phyloP scores from a whole-genome alignment of 768 basidiomycete species.

The Amanita muscaria region DNA sequence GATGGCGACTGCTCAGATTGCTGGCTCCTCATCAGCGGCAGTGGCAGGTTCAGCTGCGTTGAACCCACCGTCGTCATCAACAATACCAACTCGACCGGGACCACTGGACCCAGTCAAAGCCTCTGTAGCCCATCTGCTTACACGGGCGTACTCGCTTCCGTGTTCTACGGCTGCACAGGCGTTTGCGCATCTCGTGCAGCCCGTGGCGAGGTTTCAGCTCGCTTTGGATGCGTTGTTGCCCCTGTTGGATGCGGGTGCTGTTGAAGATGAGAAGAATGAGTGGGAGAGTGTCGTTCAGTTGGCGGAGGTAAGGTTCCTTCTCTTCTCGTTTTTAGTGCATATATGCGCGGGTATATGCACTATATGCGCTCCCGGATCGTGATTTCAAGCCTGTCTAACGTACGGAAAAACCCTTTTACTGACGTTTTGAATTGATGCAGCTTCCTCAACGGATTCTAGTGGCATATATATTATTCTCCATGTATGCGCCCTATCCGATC shows the following conservation, averaged over 20 bases:
- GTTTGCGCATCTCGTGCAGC: constrained; percentile 67
- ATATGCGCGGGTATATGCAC: too few relatives aligned
- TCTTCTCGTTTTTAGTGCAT: constrained; percentile 7
- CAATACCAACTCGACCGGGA: not conserved
- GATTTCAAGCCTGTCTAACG: too few relatives aligned
- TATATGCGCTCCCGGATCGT: too few relatives aligned
- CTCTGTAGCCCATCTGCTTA: constrained; percentile 60
- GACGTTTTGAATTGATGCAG: constrained; percentile 23
- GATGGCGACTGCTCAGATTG: too few relatives aligned
- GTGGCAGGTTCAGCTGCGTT: too few relatives aligned
- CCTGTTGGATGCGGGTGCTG: constrained; percentile 45
- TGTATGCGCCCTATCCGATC: constrained; percentile 76
- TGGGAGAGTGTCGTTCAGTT: constrained; percentile 12
- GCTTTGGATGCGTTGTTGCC: constrained; percentile 77
- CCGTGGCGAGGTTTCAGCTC: constrained; percentile 71
- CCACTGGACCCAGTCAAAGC: constrained; percentile 41
- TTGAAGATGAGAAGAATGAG: not conserved
- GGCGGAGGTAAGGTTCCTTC: constrained; percentile 39
- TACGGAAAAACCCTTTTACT: too few relatives aligned
- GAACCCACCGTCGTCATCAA: not conserved
- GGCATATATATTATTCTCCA: constrained; percentile 69
- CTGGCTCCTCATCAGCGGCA: too few relatives aligned
- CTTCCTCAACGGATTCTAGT: constrained; percentile 68
- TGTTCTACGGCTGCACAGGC: constrained; percentile 73
- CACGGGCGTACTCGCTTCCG: constrained; percentile 57